These are phyloP conservation scores for Vaccinium corymbosum DNA, from an alignment of 148 eudicot genomes.

Conservation along the genomic window DNA sequence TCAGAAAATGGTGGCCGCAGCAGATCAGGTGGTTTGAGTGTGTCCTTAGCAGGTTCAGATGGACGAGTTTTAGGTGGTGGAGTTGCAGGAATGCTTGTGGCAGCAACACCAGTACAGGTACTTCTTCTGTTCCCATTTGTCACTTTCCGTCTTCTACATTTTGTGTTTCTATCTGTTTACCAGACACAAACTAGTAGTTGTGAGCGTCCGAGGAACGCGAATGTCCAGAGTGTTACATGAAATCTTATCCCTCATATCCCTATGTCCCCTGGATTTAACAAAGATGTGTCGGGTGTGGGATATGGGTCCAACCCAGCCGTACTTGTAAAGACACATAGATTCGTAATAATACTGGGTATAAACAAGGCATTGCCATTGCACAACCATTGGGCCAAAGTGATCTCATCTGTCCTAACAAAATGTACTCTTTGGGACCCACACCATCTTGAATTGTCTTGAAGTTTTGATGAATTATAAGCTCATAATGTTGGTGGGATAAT, in stretches of 20 bases:
- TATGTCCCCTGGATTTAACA: neutral
- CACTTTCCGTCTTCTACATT: neutral
- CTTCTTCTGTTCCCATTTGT: neutral
- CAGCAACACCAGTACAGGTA: constrained; percentile 89
- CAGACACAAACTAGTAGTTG: neutral
- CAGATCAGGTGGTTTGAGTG: constrained; percentile 66
- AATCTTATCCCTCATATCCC: constrained; percentile 1
- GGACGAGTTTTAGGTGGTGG: constrained; percentile 87
- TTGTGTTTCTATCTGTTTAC: neutral
- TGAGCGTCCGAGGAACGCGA: neutral
- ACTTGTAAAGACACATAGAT: neutral
- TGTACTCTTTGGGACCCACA: neutral
- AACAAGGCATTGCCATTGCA: neutral
- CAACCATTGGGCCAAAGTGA: neutral
- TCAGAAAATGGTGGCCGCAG: constrained; percentile 61
- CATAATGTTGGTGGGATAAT: neutral
- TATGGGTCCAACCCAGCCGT: neutral
- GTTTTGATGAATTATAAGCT: neutral
- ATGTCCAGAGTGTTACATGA: neutral
- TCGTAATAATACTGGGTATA: neutral
- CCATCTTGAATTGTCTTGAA: neutral
- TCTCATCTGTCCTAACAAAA: neutral
- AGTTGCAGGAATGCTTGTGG: constrained; percentile 68
- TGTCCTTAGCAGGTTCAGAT: constrained; percentile 82
- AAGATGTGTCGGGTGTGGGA: neutral